Percentiles rank a stretch among this genome's conserved stretches.
Conservation (phyloP, 768 basidiomycete genomes). For the Dentipellis fragilis region DNA sequence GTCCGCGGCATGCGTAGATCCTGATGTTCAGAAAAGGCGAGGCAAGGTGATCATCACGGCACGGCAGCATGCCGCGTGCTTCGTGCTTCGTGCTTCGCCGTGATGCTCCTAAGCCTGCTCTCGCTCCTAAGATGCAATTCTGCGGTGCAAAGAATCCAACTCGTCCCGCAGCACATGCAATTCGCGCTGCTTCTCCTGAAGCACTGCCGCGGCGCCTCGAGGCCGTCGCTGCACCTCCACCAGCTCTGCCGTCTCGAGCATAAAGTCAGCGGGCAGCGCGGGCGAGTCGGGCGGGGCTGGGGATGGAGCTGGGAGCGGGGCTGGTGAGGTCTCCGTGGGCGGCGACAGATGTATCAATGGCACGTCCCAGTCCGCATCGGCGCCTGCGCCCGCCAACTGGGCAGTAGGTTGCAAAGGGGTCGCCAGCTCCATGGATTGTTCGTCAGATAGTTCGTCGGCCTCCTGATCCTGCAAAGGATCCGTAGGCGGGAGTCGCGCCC, state of each 20-base stretch:
- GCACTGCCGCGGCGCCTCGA: background rate
- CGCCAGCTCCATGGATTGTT: conserved; percentile 14
- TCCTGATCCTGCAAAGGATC: background rate
- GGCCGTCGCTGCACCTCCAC: background rate
- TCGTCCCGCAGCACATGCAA: background rate
- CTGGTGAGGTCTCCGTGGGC: background rate
- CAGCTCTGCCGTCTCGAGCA: background rate
- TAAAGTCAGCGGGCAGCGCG: background rate
- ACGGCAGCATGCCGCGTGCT: too few species aligned
- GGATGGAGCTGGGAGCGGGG: background rate
- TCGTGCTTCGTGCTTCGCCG: too few species aligned
- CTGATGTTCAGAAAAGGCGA: too few species aligned
- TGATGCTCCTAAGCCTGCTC: too few species aligned
- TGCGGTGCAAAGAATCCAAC: background rate
- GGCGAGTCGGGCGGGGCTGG: background rate
- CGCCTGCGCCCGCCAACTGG: background rate
- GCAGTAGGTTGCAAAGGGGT: conserved; percentile 12
- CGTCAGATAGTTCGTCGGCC: conserved; percentile 2
- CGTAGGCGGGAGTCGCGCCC: background rate
- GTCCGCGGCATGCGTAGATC: too few species aligned
- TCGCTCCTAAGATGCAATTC: background rate
- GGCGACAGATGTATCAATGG: background rate
- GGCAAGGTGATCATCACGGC: too few species aligned
- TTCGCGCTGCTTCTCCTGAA: background rate
- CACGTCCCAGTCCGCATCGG: background rate